Evolutionary conservation across 768 basidiomycete genomes (phyloP), one percentile per base, ranked within the genome.

Genomic region (Xerocomellus amylosporus): DNA sequence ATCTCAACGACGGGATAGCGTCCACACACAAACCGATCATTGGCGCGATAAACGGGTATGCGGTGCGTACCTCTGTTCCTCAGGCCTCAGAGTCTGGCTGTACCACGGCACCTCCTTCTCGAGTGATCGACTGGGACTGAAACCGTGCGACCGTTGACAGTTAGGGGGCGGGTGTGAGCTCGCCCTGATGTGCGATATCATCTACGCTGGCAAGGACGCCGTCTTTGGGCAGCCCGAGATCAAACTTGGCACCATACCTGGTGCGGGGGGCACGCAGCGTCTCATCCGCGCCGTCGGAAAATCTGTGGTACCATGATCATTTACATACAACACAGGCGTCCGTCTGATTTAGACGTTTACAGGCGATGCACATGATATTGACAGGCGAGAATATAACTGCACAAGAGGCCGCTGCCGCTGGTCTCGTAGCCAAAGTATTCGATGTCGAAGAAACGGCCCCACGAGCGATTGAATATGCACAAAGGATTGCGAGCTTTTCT

Each of bases 141-240:
- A n/a, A 36, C 9, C 28, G 86, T 74, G 38, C 15, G 26, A 37
- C 8, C 19, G 4, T 31, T 41, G 14, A 34, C 15, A 97, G 94
- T 85, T 98, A 56, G 96, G 96, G 5, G 96, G 95, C 38, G 96
- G 96, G 17, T 97, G 95, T 68, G 96, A 98, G 72, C 85, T 98
- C 33, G 95, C 95, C 0, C 78, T 98, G 64, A 93, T 93, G 89
- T 93, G 91, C 71, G 95, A 98, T 71, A 91, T 97, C 70, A 83
- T 97, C 65, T 84, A 95, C 53, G 92, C 90, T 12, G 87, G 91
- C 8, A 86, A 89, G 2, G 88, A 80, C 22, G 94, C 96, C 13
- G 83, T 84, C 54, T 98, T 98, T 67, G 93, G 93, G 17, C 95
- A 96, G 67, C 96, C 96, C 13, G 96, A 98, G 70, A 92, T 98